These are phyloP conservation scores for Paracoccidioides lutzii DNA, from an alignment of 2,329 filamentous ascomycete species.

Conservation along the genomic window DNA sequence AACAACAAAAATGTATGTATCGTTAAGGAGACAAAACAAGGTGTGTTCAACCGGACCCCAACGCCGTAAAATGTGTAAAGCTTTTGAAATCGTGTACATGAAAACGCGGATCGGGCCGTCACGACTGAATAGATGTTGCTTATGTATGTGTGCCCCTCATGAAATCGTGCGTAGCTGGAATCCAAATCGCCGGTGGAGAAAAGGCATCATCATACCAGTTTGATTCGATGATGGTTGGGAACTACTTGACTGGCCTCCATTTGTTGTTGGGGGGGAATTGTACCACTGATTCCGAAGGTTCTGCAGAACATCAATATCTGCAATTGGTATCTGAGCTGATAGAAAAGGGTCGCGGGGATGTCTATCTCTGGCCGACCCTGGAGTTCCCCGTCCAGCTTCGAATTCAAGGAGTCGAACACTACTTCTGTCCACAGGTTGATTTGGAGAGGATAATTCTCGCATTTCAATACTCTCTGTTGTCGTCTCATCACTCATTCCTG, in stretches of 20 bases:
- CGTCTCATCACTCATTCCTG: background rate
- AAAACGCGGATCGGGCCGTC: no score
- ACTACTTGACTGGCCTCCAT: conserved; percentile 13
- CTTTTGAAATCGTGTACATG: no score
- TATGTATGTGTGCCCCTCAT: background rate
- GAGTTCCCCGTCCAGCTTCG: conserved; percentile 10
- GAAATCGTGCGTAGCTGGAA: conserved; percentile 17
- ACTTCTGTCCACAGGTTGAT: conserved; percentile 7
- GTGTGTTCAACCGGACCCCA: background rate
- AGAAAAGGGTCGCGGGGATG: conserved; percentile 28
- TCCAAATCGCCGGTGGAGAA: conserved; percentile 27
- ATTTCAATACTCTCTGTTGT: conserved; percentile 30
- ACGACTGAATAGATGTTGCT: background rate
- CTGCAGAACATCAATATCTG: conserved; percentile 25
- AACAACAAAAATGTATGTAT: background rate
- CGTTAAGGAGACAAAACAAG: background rate
- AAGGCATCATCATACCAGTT: conserved; percentile 22
- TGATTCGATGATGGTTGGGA: conserved; percentile 16
- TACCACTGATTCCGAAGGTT: conserved; percentile 30
- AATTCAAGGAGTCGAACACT: conserved; percentile 25
- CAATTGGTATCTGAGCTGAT: conserved; percentile 26
- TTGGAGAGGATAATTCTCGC: conserved; percentile 19
- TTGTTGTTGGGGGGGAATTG: conserved; percentile 16
- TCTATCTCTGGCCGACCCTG: background rate
- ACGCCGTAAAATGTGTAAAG: background rate